phyloP scores from a whole-genome alignment of 176 grass and related monocot species.

The Avena eriantha region DNA sequence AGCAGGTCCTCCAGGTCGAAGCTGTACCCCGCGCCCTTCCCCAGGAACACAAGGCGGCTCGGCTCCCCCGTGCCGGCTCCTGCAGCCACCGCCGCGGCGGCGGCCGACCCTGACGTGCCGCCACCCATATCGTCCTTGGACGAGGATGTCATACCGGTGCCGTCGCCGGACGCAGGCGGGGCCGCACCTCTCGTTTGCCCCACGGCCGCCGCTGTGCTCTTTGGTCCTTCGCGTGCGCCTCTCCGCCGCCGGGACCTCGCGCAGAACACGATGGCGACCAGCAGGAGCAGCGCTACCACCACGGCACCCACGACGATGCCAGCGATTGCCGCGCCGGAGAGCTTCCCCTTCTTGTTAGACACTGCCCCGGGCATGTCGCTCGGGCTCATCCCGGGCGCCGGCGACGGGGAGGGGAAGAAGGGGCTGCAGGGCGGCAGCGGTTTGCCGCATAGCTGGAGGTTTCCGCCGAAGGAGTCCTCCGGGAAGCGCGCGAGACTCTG shows the following conservation, averaged over 20 bases:
- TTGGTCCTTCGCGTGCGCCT: conserved; percentile 3
- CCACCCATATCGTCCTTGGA: conserved; percentile 69
- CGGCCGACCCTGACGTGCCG: conserved; percentile 41
- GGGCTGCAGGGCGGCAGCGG: conserved; percentile 67
- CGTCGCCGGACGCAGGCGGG: conserved; percentile 17
- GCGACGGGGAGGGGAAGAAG: conserved; percentile 63
- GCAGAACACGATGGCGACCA: conserved; percentile 52
- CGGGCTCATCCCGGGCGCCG: conserved; percentile 42
- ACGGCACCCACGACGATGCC: conserved; percentile 73
- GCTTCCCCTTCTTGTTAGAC: conserved; percentile 40
- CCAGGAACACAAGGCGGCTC: conserved; percentile 85
- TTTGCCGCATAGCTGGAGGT: conserved; percentile 66
- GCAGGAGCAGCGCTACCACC: conserved; percentile 45
- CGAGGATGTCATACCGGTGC: conserved; percentile 66
- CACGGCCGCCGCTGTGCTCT: conserved; percentile 25
- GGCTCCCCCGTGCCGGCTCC: conserved; percentile 47
- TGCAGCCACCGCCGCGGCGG: neutral
- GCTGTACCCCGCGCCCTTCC: conserved; percentile 76
- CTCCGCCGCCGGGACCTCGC: conserved; percentile 28
- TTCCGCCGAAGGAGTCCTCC: conserved; percentile 58
- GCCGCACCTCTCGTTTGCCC: neutral
- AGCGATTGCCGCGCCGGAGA: conserved; percentile 66
- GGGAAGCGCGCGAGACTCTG: conserved; percentile 61
- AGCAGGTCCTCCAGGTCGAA: conserved; percentile 98
- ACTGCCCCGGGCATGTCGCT: neutral